Conservation (phyloP, 1,284 basidiomycete species). For the Cystobasidium pallidum region DNA sequence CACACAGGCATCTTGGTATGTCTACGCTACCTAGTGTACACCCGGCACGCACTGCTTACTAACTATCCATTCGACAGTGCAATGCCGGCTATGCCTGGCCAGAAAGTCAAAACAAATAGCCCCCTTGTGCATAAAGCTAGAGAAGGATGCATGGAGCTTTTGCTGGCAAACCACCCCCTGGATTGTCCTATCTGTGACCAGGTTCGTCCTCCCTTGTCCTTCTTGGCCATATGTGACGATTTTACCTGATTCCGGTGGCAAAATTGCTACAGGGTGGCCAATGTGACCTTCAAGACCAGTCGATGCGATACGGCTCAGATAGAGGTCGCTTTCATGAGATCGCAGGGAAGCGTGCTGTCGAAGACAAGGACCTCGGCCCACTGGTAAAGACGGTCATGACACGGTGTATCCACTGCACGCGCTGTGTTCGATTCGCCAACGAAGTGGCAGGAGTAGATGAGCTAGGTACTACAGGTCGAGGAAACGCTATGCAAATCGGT, state of each 20-base stretch:
- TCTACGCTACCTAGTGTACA: too few relatives aligned
- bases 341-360: constrained; percentile 94
- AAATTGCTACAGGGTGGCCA: constrained; percentile 62
- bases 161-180: constrained; percentile 94
- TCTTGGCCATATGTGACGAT: not conserved
- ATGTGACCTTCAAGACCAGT: constrained; percentile 99
- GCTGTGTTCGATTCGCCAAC: constrained; percentile 98
- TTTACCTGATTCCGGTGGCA: constrained; percentile 2
- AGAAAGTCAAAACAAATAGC: constrained; percentile 94
- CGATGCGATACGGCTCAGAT: constrained; percentile 98
- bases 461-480: constrained; percentile 92
- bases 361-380: constrained; percentile 97
- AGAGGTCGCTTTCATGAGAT: constrained; percentile 98
- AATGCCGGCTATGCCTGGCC: constrained; percentile 94
- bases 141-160: constrained; percentile 76
- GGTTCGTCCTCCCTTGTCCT: not conserved
- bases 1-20: constrained; percentile 20
- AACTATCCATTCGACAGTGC: constrained; percentile 68
- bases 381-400: constrained; percentile 99
- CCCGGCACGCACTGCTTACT: constrained; percentile 48
- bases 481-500: constrained; percentile 98
- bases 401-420: constrained; percentile 98
- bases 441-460: constrained; percentile 99
- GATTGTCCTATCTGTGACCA: constrained; percentile 98
- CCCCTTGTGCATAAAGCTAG: constrained; percentile 93